These are phyloP conservation scores for Trichothecium roseum DNA, from an alignment of 2,329 filamentous ascomycete genomes.

Conservation along the genomic window DNA sequence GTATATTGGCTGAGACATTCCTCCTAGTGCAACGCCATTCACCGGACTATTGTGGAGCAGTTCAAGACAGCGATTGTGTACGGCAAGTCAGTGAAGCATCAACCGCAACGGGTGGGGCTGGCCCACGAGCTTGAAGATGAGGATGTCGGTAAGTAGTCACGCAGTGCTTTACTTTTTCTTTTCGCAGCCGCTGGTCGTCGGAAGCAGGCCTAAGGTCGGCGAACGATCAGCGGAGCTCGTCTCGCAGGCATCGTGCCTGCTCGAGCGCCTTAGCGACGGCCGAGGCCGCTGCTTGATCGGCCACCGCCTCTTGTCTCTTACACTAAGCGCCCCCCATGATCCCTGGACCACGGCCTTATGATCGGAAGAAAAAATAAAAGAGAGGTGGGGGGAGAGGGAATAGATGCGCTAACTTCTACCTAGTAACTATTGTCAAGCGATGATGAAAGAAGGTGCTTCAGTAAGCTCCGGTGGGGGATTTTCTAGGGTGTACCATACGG, in stretches of 20 bases:
- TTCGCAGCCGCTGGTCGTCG: too few species aligned
- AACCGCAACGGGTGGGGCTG: constrained; percentile 90
- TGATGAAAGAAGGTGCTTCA: constrained; percentile 25
- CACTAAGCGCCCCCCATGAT: too few species aligned
- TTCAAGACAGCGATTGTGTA: constrained; percentile 96
- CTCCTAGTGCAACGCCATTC: constrained; percentile 83
- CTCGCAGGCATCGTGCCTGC: too few species aligned
- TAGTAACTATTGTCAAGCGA: constrained; percentile 55
- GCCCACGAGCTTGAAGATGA: constrained; percentile 88
- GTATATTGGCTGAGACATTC: constrained; percentile 22
- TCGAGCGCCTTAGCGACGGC: too few species aligned
- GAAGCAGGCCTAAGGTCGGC: too few species aligned
- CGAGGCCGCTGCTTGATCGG: too few species aligned
- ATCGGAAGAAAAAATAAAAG: constrained; percentile 1
- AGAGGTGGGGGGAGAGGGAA: too few species aligned
- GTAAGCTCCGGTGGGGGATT: constrained; percentile 1
- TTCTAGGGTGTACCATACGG: constrained; percentile 6
- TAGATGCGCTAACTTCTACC: constrained; percentile 12
- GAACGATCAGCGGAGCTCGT: too few species aligned
- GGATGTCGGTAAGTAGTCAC: constrained; percentile 69
- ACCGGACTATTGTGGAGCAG: constrained; percentile 89
- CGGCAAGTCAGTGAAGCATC: constrained; percentile 96
- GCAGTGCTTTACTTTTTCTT: too few species aligned
- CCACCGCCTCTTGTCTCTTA: too few species aligned
- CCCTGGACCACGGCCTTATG: too few species aligned